phyloP scores from a whole-genome alignment of 768 basidiomycete genomes.

The Russula earlei region DNA sequence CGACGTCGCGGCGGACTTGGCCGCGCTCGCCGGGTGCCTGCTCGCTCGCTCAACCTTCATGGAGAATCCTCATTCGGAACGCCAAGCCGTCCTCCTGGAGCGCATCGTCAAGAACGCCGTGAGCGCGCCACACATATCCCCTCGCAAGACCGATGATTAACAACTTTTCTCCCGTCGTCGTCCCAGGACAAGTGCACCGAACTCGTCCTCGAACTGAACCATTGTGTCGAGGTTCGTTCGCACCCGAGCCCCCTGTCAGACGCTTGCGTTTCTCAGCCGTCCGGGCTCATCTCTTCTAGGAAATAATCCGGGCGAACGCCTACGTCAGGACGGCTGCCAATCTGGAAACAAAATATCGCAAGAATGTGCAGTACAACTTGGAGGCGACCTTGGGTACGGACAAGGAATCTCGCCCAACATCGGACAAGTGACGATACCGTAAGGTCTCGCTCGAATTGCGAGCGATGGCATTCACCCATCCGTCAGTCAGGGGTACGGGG shows the following conservation, averaged over 20 bases:
- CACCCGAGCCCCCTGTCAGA: neutral
- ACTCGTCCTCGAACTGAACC: slow-evolving; percentile 80
- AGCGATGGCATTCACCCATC: neutral
- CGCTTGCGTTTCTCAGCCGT: neutral
- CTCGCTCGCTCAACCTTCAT: no score
- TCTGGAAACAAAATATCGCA: slow-evolving; percentile 76
- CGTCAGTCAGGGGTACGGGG: neutral
- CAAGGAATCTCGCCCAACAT: slow-evolving; percentile 15
- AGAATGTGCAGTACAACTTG: slow-evolving; percentile 90
- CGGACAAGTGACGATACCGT: neutral
- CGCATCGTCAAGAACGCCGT: slow-evolving; percentile 88
- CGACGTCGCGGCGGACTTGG: no score
- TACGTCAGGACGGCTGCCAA: slow-evolving; percentile 75
- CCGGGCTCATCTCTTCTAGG: slow-evolving; percentile 33
- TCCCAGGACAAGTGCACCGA: slow-evolving; percentile 92
- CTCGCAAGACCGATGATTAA: neutral
- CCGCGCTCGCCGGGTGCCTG: no score
- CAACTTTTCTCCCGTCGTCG: neutral
- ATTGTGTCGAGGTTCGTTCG: slow-evolving; percentile 64
- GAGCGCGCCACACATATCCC: neutral
- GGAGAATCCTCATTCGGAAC: slow-evolving; percentile 94
- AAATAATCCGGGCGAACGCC: slow-evolving; percentile 69
- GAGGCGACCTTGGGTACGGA: slow-evolving; percentile 45
- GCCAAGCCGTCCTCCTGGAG: slow-evolving; percentile 83
- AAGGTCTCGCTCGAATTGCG: neutral